Conservation (phyloP, 2,329 filamentous ascomycete species). For the Fusarium sp. region DNA sequence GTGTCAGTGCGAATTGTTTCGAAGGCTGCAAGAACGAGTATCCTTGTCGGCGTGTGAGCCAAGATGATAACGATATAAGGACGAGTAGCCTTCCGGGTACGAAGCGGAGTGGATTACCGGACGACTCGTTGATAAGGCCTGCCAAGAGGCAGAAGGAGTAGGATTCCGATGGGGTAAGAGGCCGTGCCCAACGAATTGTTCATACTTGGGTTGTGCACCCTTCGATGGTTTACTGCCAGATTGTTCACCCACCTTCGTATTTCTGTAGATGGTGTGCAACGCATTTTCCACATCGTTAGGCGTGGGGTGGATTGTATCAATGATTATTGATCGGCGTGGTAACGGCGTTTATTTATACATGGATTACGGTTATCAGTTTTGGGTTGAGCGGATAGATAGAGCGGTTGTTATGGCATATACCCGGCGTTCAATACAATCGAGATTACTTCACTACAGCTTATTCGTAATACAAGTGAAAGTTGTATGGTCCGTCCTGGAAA, state of each 20-base stretch:
- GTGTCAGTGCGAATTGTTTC: slow-evolving; percentile 85
- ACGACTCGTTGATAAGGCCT: slow-evolving; percentile 76
- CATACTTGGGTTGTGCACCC: neutral
- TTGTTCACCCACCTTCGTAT: neutral
- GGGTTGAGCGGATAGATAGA: neutral
- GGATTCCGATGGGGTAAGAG: neutral
- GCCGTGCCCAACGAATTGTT: neutral
- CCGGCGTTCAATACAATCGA: slow-evolving; percentile 23
- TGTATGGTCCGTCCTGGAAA: neutral
- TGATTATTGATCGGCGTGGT: neutral
- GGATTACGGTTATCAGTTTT: neutral
- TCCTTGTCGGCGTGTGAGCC: slow-evolving; percentile 87
- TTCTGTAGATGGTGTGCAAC: neutral
- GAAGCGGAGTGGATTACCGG: slow-evolving; percentile 85
- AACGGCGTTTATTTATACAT: slow-evolving; percentile 30
- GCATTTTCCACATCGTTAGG: neutral
- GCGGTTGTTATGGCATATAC: slow-evolving; percentile 23
- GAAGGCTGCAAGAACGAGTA: slow-evolving; percentile 90
- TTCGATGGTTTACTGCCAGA: neutral
- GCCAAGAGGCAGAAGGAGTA: slow-evolving; percentile 71
- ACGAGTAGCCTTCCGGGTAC: slow-evolving; percentile 89
- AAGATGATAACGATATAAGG: slow-evolving; percentile 96
- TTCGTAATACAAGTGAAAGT: rapidly evolving
- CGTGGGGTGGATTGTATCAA: neutral
- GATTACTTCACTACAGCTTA: neutral